Base-by-base conservation (phyloP, 1,139 yeast species). In the Blastobotrys proliferans region DNA sequence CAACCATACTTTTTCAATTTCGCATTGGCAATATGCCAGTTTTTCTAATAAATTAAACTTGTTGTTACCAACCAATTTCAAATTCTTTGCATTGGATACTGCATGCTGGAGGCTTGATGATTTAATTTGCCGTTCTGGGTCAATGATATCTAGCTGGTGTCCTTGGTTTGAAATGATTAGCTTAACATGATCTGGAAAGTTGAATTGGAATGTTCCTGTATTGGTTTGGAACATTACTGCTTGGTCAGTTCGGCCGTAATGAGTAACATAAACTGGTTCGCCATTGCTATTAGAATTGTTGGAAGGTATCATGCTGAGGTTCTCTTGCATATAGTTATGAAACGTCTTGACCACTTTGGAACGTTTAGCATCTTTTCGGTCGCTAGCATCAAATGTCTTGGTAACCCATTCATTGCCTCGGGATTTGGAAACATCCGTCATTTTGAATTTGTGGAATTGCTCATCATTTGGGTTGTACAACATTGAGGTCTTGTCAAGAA, bases 141-240 rank as follows among this genome's bases (percentile, higher is more conserved):
- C 84, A 45, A 90, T 81, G 56, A 87, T 87, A 29, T 95, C 86
- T 30, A 90, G 74, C 36, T 80, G 79, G 51, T 76, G 73, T 16
- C 95, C 97, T 44, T 77, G 72, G 53, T 81, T 81, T 36, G 92
- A 82, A 34, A 90, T 64, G 51, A 94, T 81, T 47, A 90, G 69
- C 66, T 92, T 92, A 66, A 84, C 90, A 60, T 92, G 98, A 66
- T 92, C 98, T 60, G 84, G 84, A 66, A 92, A 92, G 66, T 92
- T 92, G 68, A 88, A 88, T 64, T 92, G 98, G 66, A 84, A 79
- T 38, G 87, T 82, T 17, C 96, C 97, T 61, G 88, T 87, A 59
- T 95, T 86, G 70, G 92, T 69, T 63, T 87, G 94, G 68, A 94
- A 92, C 94, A 90, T 84, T 46, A 88, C 53, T 44, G 55, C 48